Evolutionary conservation across 2,329 filamentous ascomycete genomes (phyloP), one percentile per base, ranked within the genome.

Genomic region (Ophiostoma sp.): DNA sequence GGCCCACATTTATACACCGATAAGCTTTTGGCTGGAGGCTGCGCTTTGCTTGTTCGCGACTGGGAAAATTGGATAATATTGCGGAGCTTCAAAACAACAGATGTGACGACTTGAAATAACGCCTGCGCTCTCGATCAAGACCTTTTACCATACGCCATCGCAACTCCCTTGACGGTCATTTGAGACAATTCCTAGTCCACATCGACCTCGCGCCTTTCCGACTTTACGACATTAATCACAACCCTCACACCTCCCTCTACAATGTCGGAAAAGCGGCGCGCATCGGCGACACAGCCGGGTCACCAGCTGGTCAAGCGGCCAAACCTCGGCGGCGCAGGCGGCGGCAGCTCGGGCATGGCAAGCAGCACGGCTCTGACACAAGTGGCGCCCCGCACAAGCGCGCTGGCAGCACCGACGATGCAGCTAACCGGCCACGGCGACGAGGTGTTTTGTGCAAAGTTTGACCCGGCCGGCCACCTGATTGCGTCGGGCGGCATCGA

Each of bases 401-500:
- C 87, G 68, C 85, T 99, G 39, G 89, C 96, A 78, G 91, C 94
- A 71, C 93, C 94, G 1, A 90, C 97, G 64, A 97, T 98, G 93
- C 93, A 98, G 80, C 83, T 99, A 70, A 90, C 90, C 67, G 93
- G 92, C 77, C 87, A 87, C 77, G 82, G 83, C n/a, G 93, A 92
- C 27, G 95, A 99, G 81, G 87, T 99, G 67, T 98, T 98, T 77
- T 86, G 92, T 33, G 91, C 92, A 67, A 90, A 92, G 77, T 99
- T 99, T 77, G 93, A 97, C 77, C 90, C 92, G 2, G 90, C 90
- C 1, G 94, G 94, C 62, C 90, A 93, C 73, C 85, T 93, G 73
- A 95, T 98, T 75, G 95, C 95, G 60, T 98, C 95, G 1, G 94
- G 93, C 10, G 95, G 93, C 15, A 97, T 97, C 92, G 95, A 99